Percentiles rank a stretch among this genome's conserved stretches.
These are phyloP conservation scores for Blastomyces percursus DNA, from an alignment of 2,329 filamentous ascomycete genomes.

Conservation along the genomic window DNA sequence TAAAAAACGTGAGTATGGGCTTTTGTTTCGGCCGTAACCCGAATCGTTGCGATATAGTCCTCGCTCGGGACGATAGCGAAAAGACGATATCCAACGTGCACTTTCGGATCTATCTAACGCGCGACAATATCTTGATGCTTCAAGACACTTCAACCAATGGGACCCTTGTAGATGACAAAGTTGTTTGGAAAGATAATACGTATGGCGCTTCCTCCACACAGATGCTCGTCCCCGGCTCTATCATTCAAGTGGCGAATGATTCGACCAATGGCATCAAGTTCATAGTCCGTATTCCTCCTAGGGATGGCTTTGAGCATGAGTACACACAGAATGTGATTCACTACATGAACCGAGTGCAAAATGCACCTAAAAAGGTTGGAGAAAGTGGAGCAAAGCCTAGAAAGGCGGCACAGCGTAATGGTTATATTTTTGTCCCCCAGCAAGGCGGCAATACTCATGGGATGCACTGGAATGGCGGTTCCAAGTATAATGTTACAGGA, in stretches of 20 bases:
- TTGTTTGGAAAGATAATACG: conserved; percentile 47
- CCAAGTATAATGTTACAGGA: conserved; percentile 70
- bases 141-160: conserved; percentile 95
- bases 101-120: conserved; percentile 85
- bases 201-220: conserved; percentile 38
- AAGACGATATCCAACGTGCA: conserved; percentile 84
- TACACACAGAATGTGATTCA: conserved; percentile 59
- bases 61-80: conserved; percentile 57
- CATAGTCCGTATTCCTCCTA: conserved; percentile 70
- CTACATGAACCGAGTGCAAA: conserved; percentile 45
- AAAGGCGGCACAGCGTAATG: not conserved
- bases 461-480: conserved; percentile 72
- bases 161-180: conserved; percentile 66
- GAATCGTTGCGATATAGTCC: conserved; percentile 57
- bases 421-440: conserved; percentile 10
- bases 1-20: conserved; percentile 58
- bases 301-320: conserved; percentile 55
- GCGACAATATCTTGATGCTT: conserved; percentile 78
- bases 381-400: conserved; percentile 4
- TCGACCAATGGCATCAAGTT: conserved; percentile 59
- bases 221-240: conserved; percentile 60
- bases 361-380: conserved; percentile 8
- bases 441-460: conserved; percentile 39
- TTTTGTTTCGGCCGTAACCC: conserved; percentile 79
- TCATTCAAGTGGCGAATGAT: conserved; percentile 55